These are phyloP conservation scores for Pancytospora epiphaga DNA, from an alignment of 371 early-diverging fungal species.

Conservation along the genomic window DNA sequence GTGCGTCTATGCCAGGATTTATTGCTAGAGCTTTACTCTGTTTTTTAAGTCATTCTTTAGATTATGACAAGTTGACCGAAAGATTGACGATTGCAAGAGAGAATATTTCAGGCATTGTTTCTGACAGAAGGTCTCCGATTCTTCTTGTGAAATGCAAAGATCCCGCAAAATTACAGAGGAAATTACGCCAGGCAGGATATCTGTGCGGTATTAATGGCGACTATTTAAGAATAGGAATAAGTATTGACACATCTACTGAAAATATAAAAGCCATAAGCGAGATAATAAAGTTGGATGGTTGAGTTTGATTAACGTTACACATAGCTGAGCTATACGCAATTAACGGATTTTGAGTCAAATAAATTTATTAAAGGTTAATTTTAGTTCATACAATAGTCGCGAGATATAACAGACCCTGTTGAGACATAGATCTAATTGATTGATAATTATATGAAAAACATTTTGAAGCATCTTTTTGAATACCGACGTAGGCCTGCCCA, in stretches of 20 bases:
- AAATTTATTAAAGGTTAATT: too few species aligned
- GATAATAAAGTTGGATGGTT: slow-evolving; percentile 4
- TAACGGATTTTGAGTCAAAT: too few species aligned
- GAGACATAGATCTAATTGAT: too few species aligned
- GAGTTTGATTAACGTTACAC: slow-evolving; percentile 3
- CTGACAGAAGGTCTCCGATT: slow-evolving; percentile 30
- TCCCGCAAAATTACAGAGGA: neutral
- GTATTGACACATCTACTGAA: neutral
- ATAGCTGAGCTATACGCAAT: too few species aligned
- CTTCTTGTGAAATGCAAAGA: slow-evolving; percentile 21
- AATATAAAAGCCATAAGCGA: slow-evolving; percentile 14
- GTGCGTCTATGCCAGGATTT: slow-evolving; percentile 91
- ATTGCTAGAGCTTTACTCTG: slow-evolving; percentile 75
- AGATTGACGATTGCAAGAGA: slow-evolving; percentile 4
- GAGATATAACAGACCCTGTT: too few species aligned
- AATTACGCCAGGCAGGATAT: slow-evolving; percentile 1
- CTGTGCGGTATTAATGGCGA: slow-evolving; percentile 28
- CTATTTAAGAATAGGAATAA: slow-evolving; percentile 32
- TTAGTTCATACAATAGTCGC: too few species aligned
- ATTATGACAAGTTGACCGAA: slow-evolving; percentile 4
- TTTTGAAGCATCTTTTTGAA: too few species aligned
- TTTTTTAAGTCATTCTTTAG: slow-evolving; percentile 63
- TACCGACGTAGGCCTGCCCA: too few species aligned
- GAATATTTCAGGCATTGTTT: slow-evolving; percentile 32
- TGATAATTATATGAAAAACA: too few species aligned